These are phyloP conservation scores for Penicillium canescens DNA, from an alignment of 495 filamentous ascomycete species.

Conservation along the genomic window DNA sequence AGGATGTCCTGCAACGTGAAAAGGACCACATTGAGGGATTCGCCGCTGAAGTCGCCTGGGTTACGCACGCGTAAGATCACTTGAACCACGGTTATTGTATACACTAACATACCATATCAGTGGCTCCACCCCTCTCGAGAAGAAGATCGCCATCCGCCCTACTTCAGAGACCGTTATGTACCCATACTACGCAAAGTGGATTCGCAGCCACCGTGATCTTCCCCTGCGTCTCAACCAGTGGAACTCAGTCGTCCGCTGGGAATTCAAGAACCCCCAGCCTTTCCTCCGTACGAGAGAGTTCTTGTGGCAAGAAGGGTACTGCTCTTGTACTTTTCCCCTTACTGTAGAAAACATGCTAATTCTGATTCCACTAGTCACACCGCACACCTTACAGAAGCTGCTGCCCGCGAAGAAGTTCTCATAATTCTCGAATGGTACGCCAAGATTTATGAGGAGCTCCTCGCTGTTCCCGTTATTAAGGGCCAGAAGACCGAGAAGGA, in stretches of 20 bases:
- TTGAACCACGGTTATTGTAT: conserved; percentile 4
- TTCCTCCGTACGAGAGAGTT: conserved; percentile 94
- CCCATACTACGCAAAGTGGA: conserved; percentile 95
- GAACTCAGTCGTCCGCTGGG: conserved; percentile 98
- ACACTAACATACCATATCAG: conserved; percentile 15
- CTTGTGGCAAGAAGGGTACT: conserved; percentile 78
- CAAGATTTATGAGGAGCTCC: conserved; percentile 84
- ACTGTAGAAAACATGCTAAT: background rate
- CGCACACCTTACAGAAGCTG: conserved; percentile 78
- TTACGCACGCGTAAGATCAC: conserved; percentile 80
- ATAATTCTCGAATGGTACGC: conserved; percentile 94
- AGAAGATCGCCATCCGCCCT: conserved; percentile 92
- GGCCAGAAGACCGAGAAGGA: conserved; percentile 88
- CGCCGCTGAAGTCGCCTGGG: conserved; percentile 97
- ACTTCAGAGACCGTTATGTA: conserved; percentile 96
- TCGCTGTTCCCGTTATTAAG: conserved; percentile 90
- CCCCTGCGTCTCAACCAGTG: conserved; percentile 94
- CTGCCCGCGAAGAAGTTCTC: conserved; percentile 79
- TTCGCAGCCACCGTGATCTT: conserved; percentile 88
- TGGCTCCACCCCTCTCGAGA: conserved; percentile 87
- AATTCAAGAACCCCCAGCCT: conserved; percentile 96
- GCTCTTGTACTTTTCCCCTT: background rate
- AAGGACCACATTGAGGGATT: conserved; percentile 98
- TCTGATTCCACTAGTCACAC: conserved; percentile 67
- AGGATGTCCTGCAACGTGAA: conserved; percentile 87